Evolutionary conservation across 768 basidiomycete genomes (phyloP).

Genomic region (Tulasnella sp.): DNA sequence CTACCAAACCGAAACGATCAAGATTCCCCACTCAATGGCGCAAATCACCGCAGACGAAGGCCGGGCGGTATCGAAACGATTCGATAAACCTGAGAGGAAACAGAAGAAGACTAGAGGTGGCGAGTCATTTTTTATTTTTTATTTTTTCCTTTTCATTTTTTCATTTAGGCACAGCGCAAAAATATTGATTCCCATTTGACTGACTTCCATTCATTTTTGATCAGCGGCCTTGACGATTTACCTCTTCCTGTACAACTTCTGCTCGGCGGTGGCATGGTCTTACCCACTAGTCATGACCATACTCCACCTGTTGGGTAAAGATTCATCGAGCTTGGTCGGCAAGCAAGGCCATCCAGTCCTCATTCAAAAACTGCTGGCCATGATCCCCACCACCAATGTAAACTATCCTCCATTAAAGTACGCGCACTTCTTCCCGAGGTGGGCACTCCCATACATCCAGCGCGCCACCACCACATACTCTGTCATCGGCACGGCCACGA

Average conservation of each 20-base stretch:
- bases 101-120: too few species aligned
- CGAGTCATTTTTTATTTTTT: neutral
- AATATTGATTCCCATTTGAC: neutral
- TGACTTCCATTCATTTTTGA: too few species aligned
- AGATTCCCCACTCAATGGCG: too few species aligned
- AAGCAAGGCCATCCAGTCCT: constrained; percentile 15
- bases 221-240: constrained; percentile 31
- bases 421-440: neutral
- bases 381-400: constrained; percentile 26
- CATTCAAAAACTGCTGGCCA: constrained; percentile 13
- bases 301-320: constrained; percentile 35
- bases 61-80: too few species aligned
- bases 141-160: too few species aligned
- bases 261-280: constrained; percentile 65
- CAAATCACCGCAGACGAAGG: too few species aligned
- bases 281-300: constrained; percentile 52
- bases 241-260: constrained; percentile 64
- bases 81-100: too few species aligned
- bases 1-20: too few species aligned
- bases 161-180: too few species aligned
- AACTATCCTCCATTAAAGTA: neutral
- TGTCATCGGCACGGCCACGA: constrained; percentile 48
- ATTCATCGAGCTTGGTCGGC: constrained; percentile 16
- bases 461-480: constrained; percentile 48
- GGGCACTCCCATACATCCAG: constrained; percentile 28